phyloP scores from a whole-genome alignment of 768 basidiomycete species.

The Boletus rubroflammeus region DNA sequence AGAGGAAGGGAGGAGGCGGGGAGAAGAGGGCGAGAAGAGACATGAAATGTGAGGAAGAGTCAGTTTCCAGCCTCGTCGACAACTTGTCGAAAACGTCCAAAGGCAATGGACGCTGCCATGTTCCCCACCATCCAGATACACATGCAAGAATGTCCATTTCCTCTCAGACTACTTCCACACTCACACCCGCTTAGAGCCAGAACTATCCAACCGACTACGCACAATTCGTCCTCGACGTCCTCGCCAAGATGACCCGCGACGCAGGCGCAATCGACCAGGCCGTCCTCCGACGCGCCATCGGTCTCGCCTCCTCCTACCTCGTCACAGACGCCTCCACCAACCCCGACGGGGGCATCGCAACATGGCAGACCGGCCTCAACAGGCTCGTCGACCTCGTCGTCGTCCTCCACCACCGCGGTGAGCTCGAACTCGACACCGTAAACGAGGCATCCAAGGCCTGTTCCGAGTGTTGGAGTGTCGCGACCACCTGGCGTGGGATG shows the following conservation, averaged over 20 bases:
- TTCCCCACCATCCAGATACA: slow-evolving; percentile 25
- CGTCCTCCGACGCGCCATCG: slow-evolving; percentile 59
- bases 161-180: neutral
- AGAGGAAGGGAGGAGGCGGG: slow-evolving; percentile 11
- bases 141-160: slow-evolving; percentile 28
- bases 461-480: slow-evolving; percentile 78
- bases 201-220: slow-evolving; percentile 56
- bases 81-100: no score
- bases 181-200: slow-evolving; percentile 23
- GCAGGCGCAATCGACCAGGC: slow-evolving; percentile 54
- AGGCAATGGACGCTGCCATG: slow-evolving; percentile 22
- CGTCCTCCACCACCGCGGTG: slow-evolving; percentile 61
- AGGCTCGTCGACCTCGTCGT: slow-evolving; percentile 69
- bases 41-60: neutral
- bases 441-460: slow-evolving; percentile 59
- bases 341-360: slow-evolving; percentile 48
- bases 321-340: slow-evolving; percentile 69
- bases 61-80: no score
- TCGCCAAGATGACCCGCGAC: slow-evolving; percentile 49
- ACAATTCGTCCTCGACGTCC: slow-evolving; percentile 52
- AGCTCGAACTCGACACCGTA: slow-evolving; percentile 75
- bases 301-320: slow-evolving; percentile 74
- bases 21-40: slow-evolving; percentile 18
- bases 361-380: slow-evolving; percentile 68
- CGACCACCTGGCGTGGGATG: slow-evolving; percentile 65